These are phyloP conservation scores for Theileria orientalis DNA, from an alignment of 169 alveolate genomes.

Conservation along the genomic window DNA sequence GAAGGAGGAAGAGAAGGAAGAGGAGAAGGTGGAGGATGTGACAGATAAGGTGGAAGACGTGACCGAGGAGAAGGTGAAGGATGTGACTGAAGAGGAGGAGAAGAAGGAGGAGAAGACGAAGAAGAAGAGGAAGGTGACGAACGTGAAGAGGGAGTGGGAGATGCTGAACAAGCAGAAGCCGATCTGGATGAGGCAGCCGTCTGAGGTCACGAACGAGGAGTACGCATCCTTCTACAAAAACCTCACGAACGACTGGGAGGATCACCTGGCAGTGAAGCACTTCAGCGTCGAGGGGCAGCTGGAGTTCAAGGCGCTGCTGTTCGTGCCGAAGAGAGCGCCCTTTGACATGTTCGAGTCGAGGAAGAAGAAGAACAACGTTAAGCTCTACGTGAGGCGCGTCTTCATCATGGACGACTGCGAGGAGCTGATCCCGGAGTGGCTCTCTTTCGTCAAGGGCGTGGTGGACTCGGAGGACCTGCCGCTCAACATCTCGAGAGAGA, in stretches of 20 bases:
- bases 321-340: conserved; percentile 99
- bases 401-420: conserved; percentile 99
- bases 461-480: conserved; percentile 99
- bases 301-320: conserved; percentile 98
- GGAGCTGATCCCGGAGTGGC: conserved; percentile 99
- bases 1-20: conserved; percentile 75
- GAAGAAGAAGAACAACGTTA: conserved; percentile 98
- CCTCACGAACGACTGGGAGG: conserved; percentile 99
- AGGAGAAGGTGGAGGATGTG: conserved; percentile 68
- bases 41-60: conserved; percentile 57
- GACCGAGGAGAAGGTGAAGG: conserved; percentile 65
- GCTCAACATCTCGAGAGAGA: conserved; percentile 97
- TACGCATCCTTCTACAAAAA: conserved; percentile 98
- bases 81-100: conserved; percentile 77
- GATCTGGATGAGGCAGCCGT: conserved; percentile 98
- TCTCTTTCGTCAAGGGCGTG: conserved; percentile 98
- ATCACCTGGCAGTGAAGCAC: conserved; percentile 96
- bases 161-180: conserved; percentile 98
- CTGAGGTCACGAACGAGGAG: conserved; percentile 98
- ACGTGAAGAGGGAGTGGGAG: conserved; percentile 96
- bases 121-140: conserved; percentile 96
- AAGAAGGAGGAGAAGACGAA: conserved; percentile 76
- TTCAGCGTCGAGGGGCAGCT: conserved; percentile 99
- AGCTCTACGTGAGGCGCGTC: conserved; percentile 98
- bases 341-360: conserved; percentile 99